Evolutionary conservation across 805 yeast genomes (phyloP).

Genomic region (Candida insectalens): DNA sequence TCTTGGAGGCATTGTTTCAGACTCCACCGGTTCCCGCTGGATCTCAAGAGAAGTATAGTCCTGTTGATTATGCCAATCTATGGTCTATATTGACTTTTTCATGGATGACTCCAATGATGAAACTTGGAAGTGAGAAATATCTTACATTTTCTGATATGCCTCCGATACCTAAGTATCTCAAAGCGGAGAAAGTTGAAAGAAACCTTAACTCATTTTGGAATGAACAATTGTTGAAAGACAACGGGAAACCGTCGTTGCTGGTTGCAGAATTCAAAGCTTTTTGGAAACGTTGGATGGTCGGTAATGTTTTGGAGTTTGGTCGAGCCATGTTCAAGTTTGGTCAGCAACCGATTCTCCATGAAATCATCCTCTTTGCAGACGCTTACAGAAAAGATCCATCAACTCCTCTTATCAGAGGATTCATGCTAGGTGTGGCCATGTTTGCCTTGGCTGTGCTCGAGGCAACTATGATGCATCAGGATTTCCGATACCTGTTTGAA

Average conservation of each 20-base stretch:
- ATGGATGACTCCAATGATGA: constrained; percentile 53
- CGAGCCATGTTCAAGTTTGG: constrained; percentile 68
- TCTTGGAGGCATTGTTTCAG: constrained; percentile 31
- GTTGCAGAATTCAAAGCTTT: constrained; percentile 52
- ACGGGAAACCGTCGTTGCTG: constrained; percentile 14
- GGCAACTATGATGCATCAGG: constrained; percentile 64
- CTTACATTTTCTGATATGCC: constrained; percentile 57
- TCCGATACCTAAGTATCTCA: constrained; percentile 56
- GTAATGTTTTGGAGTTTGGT: constrained; percentile 56
- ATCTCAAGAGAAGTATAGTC: constrained; percentile 27
- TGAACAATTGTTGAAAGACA: constrained; percentile 28
- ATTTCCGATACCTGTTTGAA: constrained; percentile 60
- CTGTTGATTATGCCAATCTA: constrained; percentile 34
- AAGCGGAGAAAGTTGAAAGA: constrained; percentile 39
- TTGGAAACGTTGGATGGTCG: constrained; percentile 56
- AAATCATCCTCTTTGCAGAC: constrained; percentile 49
- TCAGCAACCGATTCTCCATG: constrained; percentile 70
- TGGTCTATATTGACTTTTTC: constrained; percentile 40
- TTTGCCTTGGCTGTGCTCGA: constrained; percentile 59
- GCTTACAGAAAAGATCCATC: constrained; percentile 33
- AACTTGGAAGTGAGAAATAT: constrained; percentile 33
- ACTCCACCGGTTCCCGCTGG: constrained; percentile 20
- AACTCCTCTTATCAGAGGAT: constrained; percentile 55
- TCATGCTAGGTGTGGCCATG: constrained; percentile 64
- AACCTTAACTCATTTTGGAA: constrained; percentile 52